Base-by-base conservation (phyloP, 352 stramenopile genomes). In the Phytophthora quininea region DNA sequence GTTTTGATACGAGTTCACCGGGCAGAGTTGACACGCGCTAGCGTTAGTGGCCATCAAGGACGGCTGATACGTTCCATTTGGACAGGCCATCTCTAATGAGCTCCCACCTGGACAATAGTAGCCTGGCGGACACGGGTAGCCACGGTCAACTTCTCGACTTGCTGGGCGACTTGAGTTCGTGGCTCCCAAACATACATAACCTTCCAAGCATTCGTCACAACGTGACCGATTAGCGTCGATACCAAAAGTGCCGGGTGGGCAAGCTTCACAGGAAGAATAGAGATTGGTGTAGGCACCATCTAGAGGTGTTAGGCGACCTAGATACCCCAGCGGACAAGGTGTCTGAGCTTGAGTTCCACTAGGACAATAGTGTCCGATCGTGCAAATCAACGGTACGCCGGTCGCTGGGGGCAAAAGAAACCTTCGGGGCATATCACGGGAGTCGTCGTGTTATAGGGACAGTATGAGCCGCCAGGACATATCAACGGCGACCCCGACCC, bases 121-220 rank as follows among this genome's bases (percentile, higher is more conserved):
- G 0, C 93, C 93, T 46, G 69, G 67, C 0, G 89, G 92, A 61
- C 92, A 98, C 29, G 77, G 70, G 31, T 97, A 97, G 0, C 93
- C 93, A n/a, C 71, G 73, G 43, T 98, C 88, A n/a, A 69, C 35
- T 7, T 79, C 71, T 42, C 71, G 71, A 27, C 78, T 84, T 6
- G 69, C 43, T 0, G 93, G 93, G 4, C 69, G 71, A 6, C 71
- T 86, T 1, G 88, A 86, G 4, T 71, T 86, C 0, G 88, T 95
- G 2, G 61, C 86, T 12, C 82, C 83, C 4, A 96, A 66, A 68
- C 91, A 98, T 6, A 97, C 87, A 63, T 88, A 97, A 2, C 93
- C 92, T 67, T 88, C 76, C 1, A 82, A 56, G 63, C 93, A 97
- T 4, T 65, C 47, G 0, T 81, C 75, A 50, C 93, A 97, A 15